phyloP scores from a whole-genome alignment of 2,329 filamentous ascomycete genomes.

The Fusarium coffeatum region DNA sequence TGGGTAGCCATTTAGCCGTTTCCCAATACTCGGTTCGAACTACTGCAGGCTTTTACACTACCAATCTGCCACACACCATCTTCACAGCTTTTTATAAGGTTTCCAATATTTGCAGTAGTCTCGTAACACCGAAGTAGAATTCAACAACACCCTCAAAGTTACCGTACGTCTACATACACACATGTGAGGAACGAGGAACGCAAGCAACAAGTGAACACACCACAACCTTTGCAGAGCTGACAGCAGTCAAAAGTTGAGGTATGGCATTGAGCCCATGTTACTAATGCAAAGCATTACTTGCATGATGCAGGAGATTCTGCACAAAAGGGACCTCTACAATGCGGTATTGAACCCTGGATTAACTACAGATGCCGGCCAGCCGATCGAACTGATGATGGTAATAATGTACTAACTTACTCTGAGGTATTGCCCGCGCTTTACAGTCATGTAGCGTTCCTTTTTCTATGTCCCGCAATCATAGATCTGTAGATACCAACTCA shows the following conservation, averaged over 20 bases:
- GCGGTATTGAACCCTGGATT: no score
- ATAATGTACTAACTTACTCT: no score
- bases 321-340: background rate
- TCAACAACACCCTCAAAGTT: no score
- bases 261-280: background rate
- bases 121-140: no score
- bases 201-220: background rate
- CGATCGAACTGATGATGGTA: no score
- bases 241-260: background rate
- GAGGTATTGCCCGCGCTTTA: no score
- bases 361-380: no score
- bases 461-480: no score
- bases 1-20: background rate
- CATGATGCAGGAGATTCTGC: background rate
- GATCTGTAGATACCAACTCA: no score
- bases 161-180: no score
- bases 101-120: background rate
- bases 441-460: no score
- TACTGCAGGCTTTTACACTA: background rate
- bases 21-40: background rate
- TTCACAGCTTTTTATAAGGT: background rate
- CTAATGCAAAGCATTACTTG: background rate
- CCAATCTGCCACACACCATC: background rate
- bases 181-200: fast-evolving
- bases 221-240: background rate